Conservation (phyloP, 805 yeast species). For the Candida yuanshanica region DNA sequence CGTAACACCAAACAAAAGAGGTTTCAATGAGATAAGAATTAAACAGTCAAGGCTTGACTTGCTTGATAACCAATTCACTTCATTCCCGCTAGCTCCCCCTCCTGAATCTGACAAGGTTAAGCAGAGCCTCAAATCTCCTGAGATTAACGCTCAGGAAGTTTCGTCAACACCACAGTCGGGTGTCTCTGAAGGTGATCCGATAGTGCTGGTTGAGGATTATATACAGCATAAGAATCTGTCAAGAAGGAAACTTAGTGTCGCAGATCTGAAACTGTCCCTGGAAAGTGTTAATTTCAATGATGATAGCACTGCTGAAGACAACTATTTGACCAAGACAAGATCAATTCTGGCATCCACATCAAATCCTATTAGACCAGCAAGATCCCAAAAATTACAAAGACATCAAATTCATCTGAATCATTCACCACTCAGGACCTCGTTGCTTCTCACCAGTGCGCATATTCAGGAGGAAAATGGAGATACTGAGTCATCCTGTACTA, state of each 20-base stretch:
- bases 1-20: not conserved
- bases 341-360: not conserved
- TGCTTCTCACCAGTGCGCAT: not conserved
- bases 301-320: not conserved
- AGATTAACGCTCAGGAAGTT: constrained; percentile 13
- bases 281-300: constrained; percentile 4
- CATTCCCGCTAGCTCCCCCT: constrained; percentile 32
- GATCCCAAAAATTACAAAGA: constrained; percentile 2
- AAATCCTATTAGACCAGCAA: not conserved
- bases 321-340: constrained; percentile 1
- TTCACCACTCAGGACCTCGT: not conserved
- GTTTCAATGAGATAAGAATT: not conserved
- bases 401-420: constrained; percentile 10
- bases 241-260: constrained; percentile 27
- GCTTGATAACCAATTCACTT: constrained; percentile 32
- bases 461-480: not conserved
- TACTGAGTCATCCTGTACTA: not conserved
- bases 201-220: constrained; percentile 53
- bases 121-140: constrained; percentile 11
- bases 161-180: constrained; percentile 10
- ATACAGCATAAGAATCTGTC: constrained; percentile 26
- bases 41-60: constrained; percentile 31
- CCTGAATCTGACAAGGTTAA: constrained; percentile 13
- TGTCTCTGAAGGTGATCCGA: constrained; percentile 22
- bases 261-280: constrained; percentile 29